These are phyloP conservation scores for Agrocybe praecox DNA, from an alignment of 768 basidiomycete species.

Conservation along the genomic window DNA sequence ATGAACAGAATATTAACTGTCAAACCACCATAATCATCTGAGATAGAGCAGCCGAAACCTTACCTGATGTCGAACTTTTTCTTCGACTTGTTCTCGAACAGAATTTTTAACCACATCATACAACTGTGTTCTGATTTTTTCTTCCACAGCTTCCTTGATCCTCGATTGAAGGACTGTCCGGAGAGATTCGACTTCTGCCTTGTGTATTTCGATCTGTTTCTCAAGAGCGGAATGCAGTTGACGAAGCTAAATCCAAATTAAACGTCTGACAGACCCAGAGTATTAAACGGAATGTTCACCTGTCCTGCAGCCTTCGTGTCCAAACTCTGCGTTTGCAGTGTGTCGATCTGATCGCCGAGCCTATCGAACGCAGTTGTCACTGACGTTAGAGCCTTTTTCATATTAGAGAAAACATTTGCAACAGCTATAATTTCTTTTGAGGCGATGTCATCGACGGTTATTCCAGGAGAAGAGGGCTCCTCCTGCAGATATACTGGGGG, in stretches of 20 bases:
- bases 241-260: constrained; percentile 37
- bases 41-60: not conserved
- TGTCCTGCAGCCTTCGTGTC: constrained; percentile 46
- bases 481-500: not conserved
- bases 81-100: constrained; percentile 36
- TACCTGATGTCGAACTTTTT: constrained; percentile 46
- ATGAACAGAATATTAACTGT: not conserved
- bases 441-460: constrained; percentile 21
- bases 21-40: not conserved
- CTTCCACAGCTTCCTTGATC: constrained; percentile 43
- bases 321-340: constrained; percentile 43
- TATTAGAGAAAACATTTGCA: constrained; percentile 44
- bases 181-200: constrained; percentile 36
- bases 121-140: constrained; percentile 39
- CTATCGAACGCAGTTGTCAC: constrained; percentile 46
- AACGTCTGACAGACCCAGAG: not conserved
- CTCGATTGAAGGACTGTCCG: constrained; percentile 34
- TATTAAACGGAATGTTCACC: constrained; percentile 28
- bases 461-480: not conserved
- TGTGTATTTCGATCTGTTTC: constrained; percentile 40
- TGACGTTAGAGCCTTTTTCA: constrained; percentile 43
- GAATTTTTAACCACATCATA: constrained; percentile 33
- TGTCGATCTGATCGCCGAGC: constrained; percentile 47
- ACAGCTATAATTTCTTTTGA: constrained; percentile 44
- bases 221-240: constrained; percentile 37